A percentile compares a stretch with the other conserved stretches of the same genome.
Conservation (phyloP, 768 basidiomycete genomes). For the Xanthoconium purpureum region DNA sequence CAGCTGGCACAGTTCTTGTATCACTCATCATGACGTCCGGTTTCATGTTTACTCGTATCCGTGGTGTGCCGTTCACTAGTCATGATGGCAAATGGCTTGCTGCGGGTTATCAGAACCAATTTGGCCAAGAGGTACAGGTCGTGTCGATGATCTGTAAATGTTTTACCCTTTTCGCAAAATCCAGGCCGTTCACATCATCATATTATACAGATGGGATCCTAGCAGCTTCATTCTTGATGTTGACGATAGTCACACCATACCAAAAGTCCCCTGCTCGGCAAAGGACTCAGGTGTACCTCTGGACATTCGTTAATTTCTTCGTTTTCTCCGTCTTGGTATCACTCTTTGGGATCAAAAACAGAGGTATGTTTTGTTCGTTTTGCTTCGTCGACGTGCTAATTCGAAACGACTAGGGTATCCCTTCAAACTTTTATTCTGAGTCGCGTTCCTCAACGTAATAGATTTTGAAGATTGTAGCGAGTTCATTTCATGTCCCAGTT, state of each 20-base stretch:
- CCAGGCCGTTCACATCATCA: constrained; percentile 2
- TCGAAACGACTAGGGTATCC: constrained; percentile 57
- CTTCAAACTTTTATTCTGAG: constrained; percentile 72
- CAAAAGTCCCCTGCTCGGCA: constrained; percentile 72
- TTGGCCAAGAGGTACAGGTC: constrained; percentile 89
- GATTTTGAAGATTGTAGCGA: background rate
- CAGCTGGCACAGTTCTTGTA: constrained; percentile 53
- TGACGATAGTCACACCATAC: constrained; percentile 78
- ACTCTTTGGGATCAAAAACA: constrained; percentile 88
- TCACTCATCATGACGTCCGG: constrained; percentile 87
- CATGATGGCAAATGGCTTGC: constrained; percentile 78
- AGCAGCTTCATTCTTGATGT: constrained; percentile 72
- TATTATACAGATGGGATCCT: constrained; percentile 72
- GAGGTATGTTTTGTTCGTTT: constrained; percentile 46
- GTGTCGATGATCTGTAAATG: constrained; percentile 80
- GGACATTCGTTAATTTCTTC: constrained; percentile 77
- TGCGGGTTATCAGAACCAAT: constrained; percentile 84
- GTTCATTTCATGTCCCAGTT: background rate
- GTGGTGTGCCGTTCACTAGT: constrained; percentile 67
- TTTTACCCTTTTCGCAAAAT: background rate
- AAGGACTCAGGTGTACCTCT: constrained; percentile 84
- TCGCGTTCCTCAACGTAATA: background rate
- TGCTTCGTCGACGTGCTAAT: background rate
- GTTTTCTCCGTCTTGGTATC: constrained; percentile 85
- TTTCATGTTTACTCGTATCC: constrained; percentile 95